Evolutionary conservation across 805 yeast genomes (phyloP).

Genomic region (Lipomyces starkeyi): DNA sequence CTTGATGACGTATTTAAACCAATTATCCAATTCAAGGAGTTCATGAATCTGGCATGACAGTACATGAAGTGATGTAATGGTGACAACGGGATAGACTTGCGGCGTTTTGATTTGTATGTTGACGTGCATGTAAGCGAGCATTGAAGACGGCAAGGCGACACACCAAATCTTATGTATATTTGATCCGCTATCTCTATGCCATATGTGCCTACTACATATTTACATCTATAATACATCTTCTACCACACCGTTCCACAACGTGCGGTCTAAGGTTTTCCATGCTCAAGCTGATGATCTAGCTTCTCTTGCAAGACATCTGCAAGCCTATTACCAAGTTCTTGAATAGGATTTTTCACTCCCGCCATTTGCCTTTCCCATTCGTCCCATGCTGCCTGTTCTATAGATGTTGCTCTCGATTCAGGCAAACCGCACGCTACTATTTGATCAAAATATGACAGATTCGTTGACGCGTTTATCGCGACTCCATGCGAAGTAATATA

Average conservation of each 20-base stretch:
- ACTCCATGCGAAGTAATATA: slow-evolving; percentile 89
- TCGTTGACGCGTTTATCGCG: slow-evolving; percentile 78
- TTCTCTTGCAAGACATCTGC: neutral
- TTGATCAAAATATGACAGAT: slow-evolving; percentile 69
- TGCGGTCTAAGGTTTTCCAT: neutral
- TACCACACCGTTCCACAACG: neutral
- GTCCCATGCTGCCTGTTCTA: slow-evolving; percentile 43
- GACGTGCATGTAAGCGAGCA: neutral
- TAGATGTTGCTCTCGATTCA: slow-evolving; percentile 61
- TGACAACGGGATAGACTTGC: neutral
- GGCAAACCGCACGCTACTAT: slow-evolving; percentile 88
- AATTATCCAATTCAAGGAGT: neutral
- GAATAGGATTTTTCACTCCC: neutral
- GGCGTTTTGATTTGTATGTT: slow-evolving; percentile 1
- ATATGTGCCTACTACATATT: slow-evolving; percentile 2
- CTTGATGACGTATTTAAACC: slow-evolving; percentile 28
- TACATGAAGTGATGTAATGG: neutral
- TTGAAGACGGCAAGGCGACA: neutral
- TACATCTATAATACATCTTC: slow-evolving; percentile 4
- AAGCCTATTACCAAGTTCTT: slow-evolving; percentile 4
- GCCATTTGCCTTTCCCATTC: slow-evolving; percentile 10
- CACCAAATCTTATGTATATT: neutral
- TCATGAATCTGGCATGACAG: neutral
- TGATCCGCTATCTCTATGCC: neutral
- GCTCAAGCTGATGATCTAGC: slow-evolving; percentile 1